Evolutionary conservation across 768 basidiomycete species (phyloP).

Genomic region (Suillus occidentalis): DNA sequence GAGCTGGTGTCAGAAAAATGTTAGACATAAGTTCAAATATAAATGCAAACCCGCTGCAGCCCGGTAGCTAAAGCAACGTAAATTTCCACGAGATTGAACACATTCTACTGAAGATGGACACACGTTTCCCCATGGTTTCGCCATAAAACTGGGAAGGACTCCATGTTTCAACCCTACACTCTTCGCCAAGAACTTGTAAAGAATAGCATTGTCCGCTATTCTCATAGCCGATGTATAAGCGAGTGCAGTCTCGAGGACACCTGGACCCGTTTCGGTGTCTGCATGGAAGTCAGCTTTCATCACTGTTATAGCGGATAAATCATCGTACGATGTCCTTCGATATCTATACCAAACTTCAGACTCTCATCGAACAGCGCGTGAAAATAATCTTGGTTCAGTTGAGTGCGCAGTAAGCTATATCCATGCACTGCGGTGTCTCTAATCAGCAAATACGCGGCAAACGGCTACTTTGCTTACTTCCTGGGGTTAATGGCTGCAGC

Average conservation of each 20-base stretch:
- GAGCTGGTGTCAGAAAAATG: constrained; percentile 1
- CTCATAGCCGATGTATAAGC: constrained; percentile 76
- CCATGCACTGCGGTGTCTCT: constrained; percentile 75
- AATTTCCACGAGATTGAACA: constrained; percentile 11
- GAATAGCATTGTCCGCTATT: constrained; percentile 88
- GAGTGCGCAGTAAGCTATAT: constrained; percentile 89
- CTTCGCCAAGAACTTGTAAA: constrained; percentile 94
- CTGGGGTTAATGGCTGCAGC: constrained; percentile 83
- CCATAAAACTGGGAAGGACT: constrained; percentile 96
- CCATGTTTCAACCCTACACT: constrained; percentile 88
- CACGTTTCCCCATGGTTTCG: constrained; percentile 93
- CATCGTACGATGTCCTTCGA: constrained; percentile 83
- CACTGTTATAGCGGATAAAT: not conserved
- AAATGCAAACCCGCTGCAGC: constrained; percentile 80
- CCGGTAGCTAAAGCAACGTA: constrained; percentile 65
- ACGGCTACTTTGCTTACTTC: constrained; percentile 60
- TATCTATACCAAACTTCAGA: constrained; percentile 66
- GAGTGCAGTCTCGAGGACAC: constrained; percentile 84
- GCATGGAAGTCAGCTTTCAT: constrained; percentile 7
- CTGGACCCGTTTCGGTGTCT: constrained; percentile 95
- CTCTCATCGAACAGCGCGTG: constrained; percentile 82
- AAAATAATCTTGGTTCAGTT: constrained; percentile 89
- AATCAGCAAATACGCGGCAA: not conserved
- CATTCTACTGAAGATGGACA: constrained; percentile 23
- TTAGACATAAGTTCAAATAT: not conserved